Base-by-base conservation (phyloP, 129 eudicot genomes). In the Chrysanthemum lavandulifolium region DNA sequence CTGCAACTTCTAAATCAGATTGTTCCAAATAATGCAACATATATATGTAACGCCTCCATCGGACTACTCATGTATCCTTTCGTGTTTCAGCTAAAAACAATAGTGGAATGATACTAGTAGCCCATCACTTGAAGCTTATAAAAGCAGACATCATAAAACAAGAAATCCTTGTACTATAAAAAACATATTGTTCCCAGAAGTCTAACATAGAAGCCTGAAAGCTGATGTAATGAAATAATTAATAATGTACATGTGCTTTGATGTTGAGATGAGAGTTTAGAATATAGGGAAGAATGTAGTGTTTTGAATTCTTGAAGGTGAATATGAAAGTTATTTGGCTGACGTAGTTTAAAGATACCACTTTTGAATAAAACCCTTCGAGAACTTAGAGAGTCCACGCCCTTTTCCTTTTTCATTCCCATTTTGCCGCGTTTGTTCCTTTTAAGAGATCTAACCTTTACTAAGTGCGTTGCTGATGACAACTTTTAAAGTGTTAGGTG, bases 341-440 rank as follows among this genome's bases (percentile, higher is more conserved):
- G 3, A 59, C 68, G 54, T 67, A 43, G 23, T 8, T 31, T 36
- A 13, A 5, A 74, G 21, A 54, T 49, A 70, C 71, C 71, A 52
- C 71, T 51, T 52, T 10, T 19, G 68, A 64, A 13, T 61, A 62
- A 15, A 69, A 62, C 77, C 77, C 76, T 11, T 80, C 14, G 63
- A 68, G 72, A 69, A 66, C 67, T 40, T 75, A 63, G 50, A 72
- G 76, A 76, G 84, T 57, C 73, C 29, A 52, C 60, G 80, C 56
- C 84, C 80, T 69, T 68, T 75, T 66, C 50, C 52, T 68, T 18
- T 19, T 59, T 55, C 62, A 43, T n/a, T 63, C 45, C 43, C 84
- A 14, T 25, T 36, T 80, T 69, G 80, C 84, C 77, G 84, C 84
- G 68, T 64, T 21, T 62, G 36, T 15, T 58, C 14, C 47, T 67